phyloP scores from a whole-genome alignment of 1,284 basidiomycete genomes.

The Trichosporon sp. region DNA sequence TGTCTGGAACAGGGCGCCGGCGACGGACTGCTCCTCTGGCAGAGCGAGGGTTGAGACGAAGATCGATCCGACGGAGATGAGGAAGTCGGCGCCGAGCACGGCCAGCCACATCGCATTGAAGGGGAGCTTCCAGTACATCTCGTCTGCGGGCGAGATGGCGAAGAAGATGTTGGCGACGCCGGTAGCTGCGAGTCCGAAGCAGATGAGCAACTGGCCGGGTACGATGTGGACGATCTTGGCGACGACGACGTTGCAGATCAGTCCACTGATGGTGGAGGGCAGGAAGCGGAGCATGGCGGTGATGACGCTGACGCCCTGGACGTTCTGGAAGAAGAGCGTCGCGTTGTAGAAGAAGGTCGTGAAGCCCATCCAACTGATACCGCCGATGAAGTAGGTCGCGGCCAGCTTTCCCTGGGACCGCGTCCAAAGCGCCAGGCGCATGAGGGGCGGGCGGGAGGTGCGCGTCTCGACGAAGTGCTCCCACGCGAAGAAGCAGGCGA shows the following conservation, averaged over 20 bases:
- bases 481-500: conserved; percentile 69
- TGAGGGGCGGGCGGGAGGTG: conserved; percentile 64
- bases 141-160: conserved; percentile 66
- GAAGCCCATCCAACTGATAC: conserved; percentile 71
- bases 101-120: conserved; percentile 74
- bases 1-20: conserved; percentile 64
- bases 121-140: conserved; percentile 75
- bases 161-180: conserved; percentile 68
- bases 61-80: conserved; percentile 72
- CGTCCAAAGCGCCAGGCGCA: conserved; percentile 70
- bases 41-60: conserved; percentile 73
- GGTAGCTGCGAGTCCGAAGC: conserved; percentile 65
- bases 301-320: conserved; percentile 55
- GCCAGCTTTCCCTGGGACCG: conserved; percentile 68
- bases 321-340: conserved; percentile 50
- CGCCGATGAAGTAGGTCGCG: conserved; percentile 68
- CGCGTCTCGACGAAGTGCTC: conserved; percentile 63
- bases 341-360: conserved; percentile 44
- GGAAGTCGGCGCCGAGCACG: conserved; percentile 77
- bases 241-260: conserved; percentile 65
- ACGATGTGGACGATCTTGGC: conserved; percentile 44
- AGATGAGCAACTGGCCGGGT: conserved; percentile 57
- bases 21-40: conserved; percentile 75
- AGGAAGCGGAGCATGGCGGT: conserved; percentile 74
- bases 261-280: conserved; percentile 72